Percentiles rank a stretch among this genome's conserved stretches.
Conservation (phyloP, 169 alveolate genomes). For the Pseudocohnilembus persalinus region DNA sequence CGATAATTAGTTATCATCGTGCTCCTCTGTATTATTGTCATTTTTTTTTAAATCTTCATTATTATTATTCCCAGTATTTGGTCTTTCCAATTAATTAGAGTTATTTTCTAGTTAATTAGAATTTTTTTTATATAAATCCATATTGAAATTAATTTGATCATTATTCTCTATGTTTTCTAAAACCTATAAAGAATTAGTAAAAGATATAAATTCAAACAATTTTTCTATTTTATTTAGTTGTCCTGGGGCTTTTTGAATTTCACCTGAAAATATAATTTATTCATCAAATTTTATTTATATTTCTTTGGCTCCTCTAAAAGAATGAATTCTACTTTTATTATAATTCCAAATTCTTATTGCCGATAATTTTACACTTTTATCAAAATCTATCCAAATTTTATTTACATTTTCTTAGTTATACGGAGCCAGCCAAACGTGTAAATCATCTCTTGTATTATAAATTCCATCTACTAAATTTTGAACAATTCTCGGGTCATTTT, state of each 20-base stretch:
- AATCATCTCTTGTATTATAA: slow-evolving; percentile 68
- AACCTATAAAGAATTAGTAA: slow-evolving; percentile 55
- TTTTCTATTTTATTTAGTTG: slow-evolving; percentile 48
- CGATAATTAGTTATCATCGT: background rate
- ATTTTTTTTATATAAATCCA: background rate
- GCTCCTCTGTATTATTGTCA: background rate
- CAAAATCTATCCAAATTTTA: slow-evolving; percentile 51
- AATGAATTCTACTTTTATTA: slow-evolving; percentile 74
- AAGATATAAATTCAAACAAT: slow-evolving; percentile 63
- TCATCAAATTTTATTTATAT: slow-evolving; percentile 50
- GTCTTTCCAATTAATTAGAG: slow-evolving; percentile 39
- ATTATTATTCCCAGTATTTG: slow-evolving; percentile 53
- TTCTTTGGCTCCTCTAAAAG: slow-evolving; percentile 75
- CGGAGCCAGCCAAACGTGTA: slow-evolving; percentile 81
- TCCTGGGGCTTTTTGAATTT: slow-evolving; percentile 69
- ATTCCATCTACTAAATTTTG: slow-evolving; percentile 74
- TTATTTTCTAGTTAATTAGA: background rate
- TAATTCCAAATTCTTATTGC: slow-evolving; percentile 83
- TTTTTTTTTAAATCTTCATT: slow-evolving; percentile 22
- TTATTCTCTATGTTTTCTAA: slow-evolving; percentile 46
- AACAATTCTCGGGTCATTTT: slow-evolving; percentile 74
- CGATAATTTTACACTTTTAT: slow-evolving; percentile 31
- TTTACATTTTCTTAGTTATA: slow-evolving; percentile 61
- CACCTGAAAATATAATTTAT: slow-evolving; percentile 63
- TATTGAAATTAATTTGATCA: slow-evolving; percentile 63